phyloP scores from a whole-genome alignment of 129 eudicot species.

The Ambrosia artemisiifolia region DNA sequence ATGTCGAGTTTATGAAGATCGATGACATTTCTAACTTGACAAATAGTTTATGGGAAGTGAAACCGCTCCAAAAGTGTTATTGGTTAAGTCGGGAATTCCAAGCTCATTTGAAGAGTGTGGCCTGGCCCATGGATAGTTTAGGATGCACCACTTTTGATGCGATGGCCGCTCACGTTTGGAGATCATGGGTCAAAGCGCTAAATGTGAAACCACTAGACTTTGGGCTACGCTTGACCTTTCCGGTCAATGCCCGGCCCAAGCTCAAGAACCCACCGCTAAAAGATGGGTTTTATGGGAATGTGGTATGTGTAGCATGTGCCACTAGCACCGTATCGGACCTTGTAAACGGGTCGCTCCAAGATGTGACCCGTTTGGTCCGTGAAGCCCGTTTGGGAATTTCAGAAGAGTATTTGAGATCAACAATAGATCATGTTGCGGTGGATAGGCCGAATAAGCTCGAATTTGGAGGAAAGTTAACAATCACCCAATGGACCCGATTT shows the following conservation, averaged over 20 bases:
- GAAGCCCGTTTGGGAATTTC: conserved; percentile 60
- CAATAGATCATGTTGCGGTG: conserved; percentile 64
- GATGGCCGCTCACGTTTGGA: conserved; percentile 88
- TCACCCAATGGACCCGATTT: conserved; percentile 92
- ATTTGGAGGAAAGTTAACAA: conserved; percentile 78
- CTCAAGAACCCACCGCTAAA: conserved; percentile 48
- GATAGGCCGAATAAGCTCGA: conserved; percentile 72
- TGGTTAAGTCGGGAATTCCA: conserved; percentile 60
- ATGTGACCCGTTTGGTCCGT: conserved; percentile 47
- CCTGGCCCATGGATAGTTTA: conserved; percentile 32
- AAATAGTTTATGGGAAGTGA: conserved; percentile 58
- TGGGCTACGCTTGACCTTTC: conserved; percentile 67
- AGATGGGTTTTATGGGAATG: conserved; percentile 86
- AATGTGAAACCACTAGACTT: conserved; percentile 68
- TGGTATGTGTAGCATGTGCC: conserved; percentile 79
- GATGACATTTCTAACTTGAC: conserved; percentile 65
- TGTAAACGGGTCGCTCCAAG: conserved; percentile 39
- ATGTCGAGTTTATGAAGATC: conserved; percentile 66
- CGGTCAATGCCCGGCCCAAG: conserved; percentile 63
- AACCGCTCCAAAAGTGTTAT: conserved; percentile 75
- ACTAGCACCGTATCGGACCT: conserved; percentile 57
- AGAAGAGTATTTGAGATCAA: conserved; percentile 77
- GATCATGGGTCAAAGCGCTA: conserved; percentile 80
- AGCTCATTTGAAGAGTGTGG: conserved; percentile 46
- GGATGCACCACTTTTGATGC: conserved; percentile 79